Percentiles rank a stretch among this genome's conserved stretches.
phyloP scores from a whole-genome alignment of 177 flowering plant genomes.

The Vitis hybrid region DNA sequence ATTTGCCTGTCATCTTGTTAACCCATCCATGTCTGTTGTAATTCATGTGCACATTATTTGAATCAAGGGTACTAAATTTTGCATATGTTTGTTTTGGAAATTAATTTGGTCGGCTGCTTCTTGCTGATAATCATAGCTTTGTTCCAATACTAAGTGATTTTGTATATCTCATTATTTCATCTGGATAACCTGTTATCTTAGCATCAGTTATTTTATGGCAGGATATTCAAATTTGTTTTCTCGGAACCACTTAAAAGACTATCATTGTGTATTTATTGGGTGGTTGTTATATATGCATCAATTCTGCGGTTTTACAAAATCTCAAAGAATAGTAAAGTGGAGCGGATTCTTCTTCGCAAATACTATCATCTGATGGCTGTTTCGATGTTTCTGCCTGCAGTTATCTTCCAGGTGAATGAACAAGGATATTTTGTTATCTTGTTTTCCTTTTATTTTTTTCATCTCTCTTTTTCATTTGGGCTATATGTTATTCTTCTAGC shows the following conservation, averaged over 20 bases:
- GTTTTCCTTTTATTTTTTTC: background rate
- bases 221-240: conserved; percentile 74
- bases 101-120: background rate
- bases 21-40: too few relatives aligned
- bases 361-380: conserved; percentile 98
- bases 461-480: background rate
- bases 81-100: background rate
- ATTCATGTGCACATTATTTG: too few relatives aligned
- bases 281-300: conserved; percentile 60
- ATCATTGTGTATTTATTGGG: conserved; percentile 77
- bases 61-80: too few relatives aligned
- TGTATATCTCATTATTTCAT: background rate
- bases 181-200: conserved; percentile 2
- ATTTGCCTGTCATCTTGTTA: too few relatives aligned
- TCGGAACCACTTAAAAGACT: conserved; percentile 78
- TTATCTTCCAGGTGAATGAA: conserved; percentile 68
- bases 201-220: conserved; percentile 27
- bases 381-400: conserved; percentile 88
- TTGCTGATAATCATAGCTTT: background rate
- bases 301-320: conserved; percentile 77
- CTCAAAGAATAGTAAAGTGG: conserved; percentile 81
- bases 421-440: background rate
- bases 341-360: conserved; percentile 94
- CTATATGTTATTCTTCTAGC: conserved; percentile 1
- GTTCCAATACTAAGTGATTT: background rate